Conservation (phyloP, 805 yeast species). For the Suhomyces pyralidae region DNA sequence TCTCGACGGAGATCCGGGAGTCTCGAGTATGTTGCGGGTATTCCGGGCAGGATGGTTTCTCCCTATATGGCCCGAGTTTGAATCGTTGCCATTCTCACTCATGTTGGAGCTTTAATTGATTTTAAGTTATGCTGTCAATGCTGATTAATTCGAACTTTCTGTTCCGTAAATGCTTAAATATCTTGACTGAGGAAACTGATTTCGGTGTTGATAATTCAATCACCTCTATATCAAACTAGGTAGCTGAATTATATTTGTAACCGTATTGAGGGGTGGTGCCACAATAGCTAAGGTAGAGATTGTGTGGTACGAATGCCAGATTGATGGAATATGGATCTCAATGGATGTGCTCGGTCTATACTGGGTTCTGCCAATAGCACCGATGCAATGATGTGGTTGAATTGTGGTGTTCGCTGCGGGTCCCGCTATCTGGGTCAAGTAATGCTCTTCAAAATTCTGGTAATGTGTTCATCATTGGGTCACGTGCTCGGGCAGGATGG, state of each 20-base stretch:
- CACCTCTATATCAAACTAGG: not conserved
- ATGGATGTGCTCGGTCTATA: not conserved
- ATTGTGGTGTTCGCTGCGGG: not conserved
- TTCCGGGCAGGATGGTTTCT: not conserved
- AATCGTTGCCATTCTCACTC: constrained; percentile 2
- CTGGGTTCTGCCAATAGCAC: not conserved
- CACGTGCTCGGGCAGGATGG: not conserved
- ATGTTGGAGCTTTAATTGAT: not conserved
- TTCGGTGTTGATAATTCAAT: not conserved
- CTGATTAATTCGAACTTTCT: not conserved
- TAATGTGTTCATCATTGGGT: not conserved
- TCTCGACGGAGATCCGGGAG: constrained; percentile 43
- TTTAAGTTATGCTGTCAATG: not conserved
- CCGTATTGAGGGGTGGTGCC: not conserved
- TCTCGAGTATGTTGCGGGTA: constrained; percentile 22
- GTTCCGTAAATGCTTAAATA: not conserved
- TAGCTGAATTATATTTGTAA: not conserved
- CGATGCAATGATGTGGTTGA: not conserved
- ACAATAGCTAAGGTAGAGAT: not conserved
- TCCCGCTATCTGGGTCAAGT: not conserved
- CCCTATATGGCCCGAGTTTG: not conserved
- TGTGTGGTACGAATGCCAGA: not conserved
- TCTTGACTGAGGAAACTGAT: not conserved
- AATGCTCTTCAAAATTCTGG: not conserved
- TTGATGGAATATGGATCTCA: not conserved